Base-by-base conservation (phyloP, 805 yeast genomes). In the Candida nonsorbophila region DNA sequence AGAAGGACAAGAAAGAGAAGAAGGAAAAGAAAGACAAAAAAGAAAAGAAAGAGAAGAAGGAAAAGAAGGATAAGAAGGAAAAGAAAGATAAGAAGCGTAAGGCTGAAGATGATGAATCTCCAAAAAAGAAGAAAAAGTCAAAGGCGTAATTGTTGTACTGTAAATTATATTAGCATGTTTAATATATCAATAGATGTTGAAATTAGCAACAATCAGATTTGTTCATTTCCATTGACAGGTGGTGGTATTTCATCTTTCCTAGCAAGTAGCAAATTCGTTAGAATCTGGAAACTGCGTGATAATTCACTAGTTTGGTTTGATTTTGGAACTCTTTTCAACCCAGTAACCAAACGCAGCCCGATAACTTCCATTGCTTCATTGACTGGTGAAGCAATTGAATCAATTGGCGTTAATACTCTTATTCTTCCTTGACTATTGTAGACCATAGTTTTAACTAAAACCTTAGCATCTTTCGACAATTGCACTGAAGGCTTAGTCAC, bases 341-440 rank as follows among this genome's bases (percentile, higher is more conserved):
- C 57, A 12, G 83, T 81, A 20, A 73, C 59, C 39, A 66, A 60
- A 20, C 52, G 54, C 22, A 58, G 51, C 16, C 74, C 63, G 14
- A 62, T 42, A 2, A 60, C 49, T 37, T 69, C 77, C 29, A 82
- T 51, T 19, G 64, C 56, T 20, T 65, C 55, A 55, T 82, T 85
- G 25, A 79, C 25, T 16, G 92, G 88, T 20, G 61, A 64, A 26
- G 82, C 58, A 8, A 79, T 20, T 4, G 84, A 79, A 51, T 80
- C 86, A 14, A 79, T 45, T 14, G 72, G 67, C n/a, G 79, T 64
- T 40, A 85, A 66, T 21, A 82, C 40, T 28, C 78, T 48, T 22
- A 84, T 81, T 45, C 74, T 75, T 14, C 85, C 85, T 17, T 74
- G 59, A 6, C 73, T 65, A 45, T 77, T 77, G 48, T 71, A 69